These are phyloP conservation scores for Eucalyptus regnans DNA, from an alignment of 345 rosid genomes.

Conservation along the genomic window DNA sequence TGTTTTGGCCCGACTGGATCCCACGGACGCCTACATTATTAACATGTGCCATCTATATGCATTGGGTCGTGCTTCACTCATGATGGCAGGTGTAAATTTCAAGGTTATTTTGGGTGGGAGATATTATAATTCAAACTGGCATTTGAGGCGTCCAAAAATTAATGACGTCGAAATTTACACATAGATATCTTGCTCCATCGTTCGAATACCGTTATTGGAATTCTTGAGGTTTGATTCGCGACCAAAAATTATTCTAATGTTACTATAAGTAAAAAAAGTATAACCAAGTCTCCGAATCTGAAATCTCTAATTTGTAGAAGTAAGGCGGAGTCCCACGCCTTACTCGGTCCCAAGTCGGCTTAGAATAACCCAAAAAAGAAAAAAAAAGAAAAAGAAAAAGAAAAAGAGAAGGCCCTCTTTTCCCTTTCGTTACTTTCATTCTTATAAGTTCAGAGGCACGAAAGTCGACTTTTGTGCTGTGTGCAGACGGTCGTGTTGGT, in stretches of 20 bases:
- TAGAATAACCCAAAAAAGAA: background rate
- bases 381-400: background rate
- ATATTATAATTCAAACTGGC: background rate
- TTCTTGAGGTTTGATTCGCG: background rate
- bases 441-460: background rate
- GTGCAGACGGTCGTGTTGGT: background rate
- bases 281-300: background rate
- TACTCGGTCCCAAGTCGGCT: rapidly evolving
- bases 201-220: background rate
- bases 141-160: background rate
- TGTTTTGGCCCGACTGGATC: background rate
- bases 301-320: background rate
- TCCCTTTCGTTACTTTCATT: background rate
- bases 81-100: background rate
- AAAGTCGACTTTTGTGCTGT: background rate
- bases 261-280: background rate
- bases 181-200: background rate
- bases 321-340: background rate
- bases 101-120: background rate
- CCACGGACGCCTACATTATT: background rate
- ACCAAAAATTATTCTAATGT: background rate
- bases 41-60: background rate
- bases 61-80: background rate
- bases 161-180: background rate
- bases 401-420: background rate